Base-by-base conservation (phyloP, 1,284 basidiomycete species). In the Meripilus lineatus region DNA sequence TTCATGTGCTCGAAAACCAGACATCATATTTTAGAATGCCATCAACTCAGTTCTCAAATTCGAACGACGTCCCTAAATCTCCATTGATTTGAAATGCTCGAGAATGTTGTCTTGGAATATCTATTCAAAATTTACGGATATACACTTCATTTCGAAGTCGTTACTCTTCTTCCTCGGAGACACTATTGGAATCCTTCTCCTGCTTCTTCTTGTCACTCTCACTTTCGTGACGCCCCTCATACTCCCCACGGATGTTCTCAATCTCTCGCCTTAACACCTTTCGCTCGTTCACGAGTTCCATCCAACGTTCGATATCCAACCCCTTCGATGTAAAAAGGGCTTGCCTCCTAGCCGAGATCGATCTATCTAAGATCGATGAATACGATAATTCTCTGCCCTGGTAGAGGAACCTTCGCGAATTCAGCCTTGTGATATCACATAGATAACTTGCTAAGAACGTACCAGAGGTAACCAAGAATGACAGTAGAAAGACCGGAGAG, bases 331-430 rank as follows among this genome's bases (percentile, higher is more conserved):
- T 70, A 59, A 84, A 84, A 26, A 84, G 59, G 10, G 70, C 66
- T 40, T 77, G 67, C 30, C 79, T 75, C 1, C 81, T 68, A 5
- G 77, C 64, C 2, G 77, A 77, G 24, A 84, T 71, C 3, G 77
- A 81, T 10, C 68, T 59, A 52, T 62, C 67, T 15, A 85, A 67
- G 1, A 84, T 68, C 24, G 81, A 80, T 3, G 79, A 74, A 53
- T 84, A 84, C 0, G 79, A 81, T 0, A 85, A 80, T 63, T 85
- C 81, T 14, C 79, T 72, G 20, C 81, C 80, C 61, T 79, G 79
- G 58, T 81, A 80, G 2, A 79, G 63, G 57, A 79, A 79, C 74
- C 72, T 73, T n/a, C n/a, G n/a, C n/a, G n/a, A n/a, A n/a, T n/a
- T n/a, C n/a, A 51, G 25, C 51, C 4, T n/a, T 3, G 22, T 33